These are phyloP conservation scores for Chaetomium tenue DNA, from an alignment of 495 filamentous ascomycete species.

Conservation along the genomic window DNA sequence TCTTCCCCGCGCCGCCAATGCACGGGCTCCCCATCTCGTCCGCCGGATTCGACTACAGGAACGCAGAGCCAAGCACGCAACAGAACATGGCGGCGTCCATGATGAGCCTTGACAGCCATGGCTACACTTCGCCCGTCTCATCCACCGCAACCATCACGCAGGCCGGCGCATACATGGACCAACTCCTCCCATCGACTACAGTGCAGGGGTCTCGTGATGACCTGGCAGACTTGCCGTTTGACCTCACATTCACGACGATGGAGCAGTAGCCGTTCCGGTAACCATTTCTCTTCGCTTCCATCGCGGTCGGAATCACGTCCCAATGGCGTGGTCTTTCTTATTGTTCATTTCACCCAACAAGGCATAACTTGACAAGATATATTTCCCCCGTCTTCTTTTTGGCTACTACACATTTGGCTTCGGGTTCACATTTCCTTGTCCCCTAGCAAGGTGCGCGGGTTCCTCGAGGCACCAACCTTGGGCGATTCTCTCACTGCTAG, in stretches of 20 bases:
- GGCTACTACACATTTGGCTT: too few species aligned
- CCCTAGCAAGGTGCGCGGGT: too few species aligned
- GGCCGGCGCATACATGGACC: conserved; percentile 23
- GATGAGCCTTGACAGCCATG: conserved; percentile 36
- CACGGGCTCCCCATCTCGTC: conserved; percentile 42
- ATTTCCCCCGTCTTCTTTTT: not conserved
- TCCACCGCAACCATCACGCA: conserved; percentile 45
- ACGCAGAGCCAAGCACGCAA: conserved; percentile 15
- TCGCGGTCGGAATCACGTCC: not conserved
- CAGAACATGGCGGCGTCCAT: conserved; percentile 29
- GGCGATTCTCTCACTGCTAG: not conserved
- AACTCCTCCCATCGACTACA: conserved; percentile 15
- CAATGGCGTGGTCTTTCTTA: not conserved
- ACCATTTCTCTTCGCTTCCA: not conserved
- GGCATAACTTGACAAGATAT: not conserved
- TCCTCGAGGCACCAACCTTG: not conserved
- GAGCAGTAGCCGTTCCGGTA: conserved; percentile 10
- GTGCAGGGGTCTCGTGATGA: conserved; percentile 24
- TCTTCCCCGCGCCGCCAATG: conserved; percentile 28
- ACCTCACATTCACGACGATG: conserved; percentile 29
- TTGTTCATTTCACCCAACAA: not conserved
- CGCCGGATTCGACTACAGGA: conserved; percentile 37
- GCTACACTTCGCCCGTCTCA: conserved; percentile 41
- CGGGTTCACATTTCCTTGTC: too few species aligned
- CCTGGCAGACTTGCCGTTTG: conserved; percentile 33